Evolutionary conservation across 805 yeast genomes (phyloP).

Genomic region (Nakazawaea siamensis): DNA sequence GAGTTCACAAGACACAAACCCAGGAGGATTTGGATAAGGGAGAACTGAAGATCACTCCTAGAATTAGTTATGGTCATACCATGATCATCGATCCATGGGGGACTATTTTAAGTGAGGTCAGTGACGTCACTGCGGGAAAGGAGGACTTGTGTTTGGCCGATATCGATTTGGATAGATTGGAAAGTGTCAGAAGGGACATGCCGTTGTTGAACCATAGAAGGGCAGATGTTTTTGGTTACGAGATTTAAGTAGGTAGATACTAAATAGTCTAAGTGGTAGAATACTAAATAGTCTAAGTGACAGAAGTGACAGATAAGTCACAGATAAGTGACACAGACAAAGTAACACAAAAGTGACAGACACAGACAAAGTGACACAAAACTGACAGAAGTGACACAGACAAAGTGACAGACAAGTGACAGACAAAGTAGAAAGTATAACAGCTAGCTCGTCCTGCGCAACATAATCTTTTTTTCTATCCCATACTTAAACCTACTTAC

Average conservation of each 20-base stretch:
- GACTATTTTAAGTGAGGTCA: conserved; percentile 50
- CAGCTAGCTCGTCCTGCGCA: too few species aligned
- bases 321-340: too few species aligned
- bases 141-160: conserved; percentile 53
- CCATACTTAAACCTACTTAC: too few species aligned
- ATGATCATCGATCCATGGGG: conserved; percentile 94
- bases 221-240: conserved; percentile 46
- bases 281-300: too few species aligned
- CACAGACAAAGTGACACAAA: too few species aligned
- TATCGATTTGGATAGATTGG: conserved; percentile 43
- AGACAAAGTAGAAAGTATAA: not conserved
- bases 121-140: conserved; percentile 29
- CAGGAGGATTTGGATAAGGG: conserved; percentile 25
- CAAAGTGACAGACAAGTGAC: not conserved
- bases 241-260: conserved; percentile 14
- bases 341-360: too few species aligned
- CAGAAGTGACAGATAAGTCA: too few species aligned
- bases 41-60: conserved; percentile 23
- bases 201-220: conserved; percentile 74
- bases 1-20: conserved; percentile 52
- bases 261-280: too few species aligned
- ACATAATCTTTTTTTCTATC: too few species aligned
- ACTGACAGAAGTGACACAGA: too few species aligned
- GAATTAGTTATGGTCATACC: conserved; percentile 83
- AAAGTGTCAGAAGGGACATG: conserved; percentile 55